Percentiles rank a stretch among this genome's conserved stretches.
Conservation (phyloP, 1,139 yeast species). For the Maudiozyma humilis region DNA sequence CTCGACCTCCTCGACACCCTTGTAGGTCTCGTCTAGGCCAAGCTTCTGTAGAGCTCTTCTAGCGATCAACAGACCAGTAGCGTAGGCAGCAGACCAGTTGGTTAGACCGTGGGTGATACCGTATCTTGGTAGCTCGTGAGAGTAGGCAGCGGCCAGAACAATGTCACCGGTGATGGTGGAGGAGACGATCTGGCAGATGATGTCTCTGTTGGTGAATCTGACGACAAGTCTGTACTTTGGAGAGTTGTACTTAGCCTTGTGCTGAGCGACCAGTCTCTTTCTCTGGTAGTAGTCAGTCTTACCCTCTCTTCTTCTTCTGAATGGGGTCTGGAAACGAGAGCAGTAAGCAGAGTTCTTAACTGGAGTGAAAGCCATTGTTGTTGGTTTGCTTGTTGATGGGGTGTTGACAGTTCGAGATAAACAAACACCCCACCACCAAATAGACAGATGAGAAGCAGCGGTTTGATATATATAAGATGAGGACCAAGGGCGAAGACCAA, state of each 20-base stretch:
- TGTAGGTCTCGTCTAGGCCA: slow-evolving; percentile 96
- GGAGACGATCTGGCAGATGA: slow-evolving; percentile 94
- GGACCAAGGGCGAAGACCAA: too few relatives aligned
- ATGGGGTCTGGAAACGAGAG: slow-evolving; percentile 99
- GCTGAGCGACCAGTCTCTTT: slow-evolving; percentile 98
- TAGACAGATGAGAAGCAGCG: neutral
- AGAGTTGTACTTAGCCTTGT: slow-evolving; percentile 99
- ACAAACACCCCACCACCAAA: neutral
- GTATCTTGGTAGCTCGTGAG: slow-evolving; percentile 97
- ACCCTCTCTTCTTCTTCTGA: slow-evolving; percentile 99
- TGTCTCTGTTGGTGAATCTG: slow-evolving; percentile 99
- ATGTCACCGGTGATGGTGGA: slow-evolving; percentile 96
- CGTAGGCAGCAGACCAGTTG: slow-evolving; percentile 99
- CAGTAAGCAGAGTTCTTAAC: slow-evolving; percentile 86
- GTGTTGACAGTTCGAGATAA: neutral
- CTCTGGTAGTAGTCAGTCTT: slow-evolving; percentile 99
- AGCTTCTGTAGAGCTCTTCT: slow-evolving; percentile 98
- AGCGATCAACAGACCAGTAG: slow-evolving; percentile 97
- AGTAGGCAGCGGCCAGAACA: slow-evolving; percentile 95
- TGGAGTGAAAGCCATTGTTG: slow-evolving; percentile 62
- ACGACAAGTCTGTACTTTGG: slow-evolving; percentile 99
- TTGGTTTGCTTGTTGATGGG: neutral
- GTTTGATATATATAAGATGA: neutral
- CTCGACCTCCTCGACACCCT: slow-evolving; percentile 98
- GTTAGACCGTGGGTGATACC: slow-evolving; percentile 98